Conservation (phyloP, 2,329 filamentous ascomycete species). For the Colletotrichum destructivum region DNA sequence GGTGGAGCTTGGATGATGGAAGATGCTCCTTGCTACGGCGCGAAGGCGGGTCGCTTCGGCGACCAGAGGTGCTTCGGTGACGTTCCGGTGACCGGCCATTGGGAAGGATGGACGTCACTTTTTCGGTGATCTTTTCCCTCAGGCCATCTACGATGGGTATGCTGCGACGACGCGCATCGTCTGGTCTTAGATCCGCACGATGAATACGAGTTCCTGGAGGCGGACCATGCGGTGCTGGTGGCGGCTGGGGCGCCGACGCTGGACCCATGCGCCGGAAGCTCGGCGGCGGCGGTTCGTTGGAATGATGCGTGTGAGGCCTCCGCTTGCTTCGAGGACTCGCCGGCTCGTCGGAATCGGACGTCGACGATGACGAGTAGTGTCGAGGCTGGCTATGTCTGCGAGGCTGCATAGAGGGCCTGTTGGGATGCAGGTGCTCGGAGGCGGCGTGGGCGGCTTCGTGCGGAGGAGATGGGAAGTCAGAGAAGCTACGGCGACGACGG, state of each 20-base stretch:
- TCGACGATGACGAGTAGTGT: conserved; percentile 60
- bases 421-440: conserved; percentile 54
- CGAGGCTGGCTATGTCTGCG: conserved; percentile 67
- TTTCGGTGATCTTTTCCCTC: conserved; percentile 62
- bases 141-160: conserved; percentile 57
- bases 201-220: conserved; percentile 50
- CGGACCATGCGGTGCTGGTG: conserved; percentile 45
- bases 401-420: conserved; percentile 49
- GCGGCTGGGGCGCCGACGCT: conserved; percentile 48
- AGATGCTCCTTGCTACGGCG: conserved; percentile 54
- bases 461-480: conserved; percentile 62
- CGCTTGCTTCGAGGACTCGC: conserved; percentile 46
- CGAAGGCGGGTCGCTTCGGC: conserved; percentile 44
- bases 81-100: conserved; percentile 53
- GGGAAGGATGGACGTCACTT: conserved; percentile 60
- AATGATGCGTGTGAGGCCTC: conserved; percentile 42
- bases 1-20: conserved; percentile 57
- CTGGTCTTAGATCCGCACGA: conserved; percentile 52
- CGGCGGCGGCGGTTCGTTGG: conserved; percentile 48
- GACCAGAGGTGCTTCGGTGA: conserved; percentile 55
- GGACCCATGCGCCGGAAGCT: conserved; percentile 53
- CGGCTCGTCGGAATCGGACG: conserved; percentile 54
- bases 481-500: conserved; percentile 66
- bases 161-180: conserved; percentile 55
- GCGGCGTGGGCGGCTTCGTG: conserved; percentile 48